phyloP scores from a whole-genome alignment of 305 asterid genomes.

The Ilex paraguariensis region DNA sequence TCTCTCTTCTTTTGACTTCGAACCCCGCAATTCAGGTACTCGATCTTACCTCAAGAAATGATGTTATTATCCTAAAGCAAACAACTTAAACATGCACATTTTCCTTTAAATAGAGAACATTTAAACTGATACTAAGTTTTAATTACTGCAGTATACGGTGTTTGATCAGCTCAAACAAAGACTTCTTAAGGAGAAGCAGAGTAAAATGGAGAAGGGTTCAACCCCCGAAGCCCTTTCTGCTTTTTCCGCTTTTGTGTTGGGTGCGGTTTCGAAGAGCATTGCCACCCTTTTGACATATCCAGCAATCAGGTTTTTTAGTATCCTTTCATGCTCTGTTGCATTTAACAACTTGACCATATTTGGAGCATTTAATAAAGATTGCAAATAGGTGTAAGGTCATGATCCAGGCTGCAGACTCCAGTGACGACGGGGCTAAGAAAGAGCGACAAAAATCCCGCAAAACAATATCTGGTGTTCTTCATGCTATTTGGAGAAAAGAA shows the following conservation, averaged over 20 bases:
- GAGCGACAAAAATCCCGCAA: conserved; percentile 21
- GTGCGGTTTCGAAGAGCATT: too few species aligned
- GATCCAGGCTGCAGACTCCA: conserved; percentile 37
- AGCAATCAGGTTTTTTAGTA: too few species aligned
- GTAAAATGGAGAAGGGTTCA: conserved; percentile 7
- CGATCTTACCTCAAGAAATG: background rate
- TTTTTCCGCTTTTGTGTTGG: too few species aligned
- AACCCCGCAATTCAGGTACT: conserved; percentile 94
- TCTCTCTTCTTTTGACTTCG: conserved; percentile 79
- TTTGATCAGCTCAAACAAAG: conserved; percentile 41
- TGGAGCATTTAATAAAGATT: conserved; percentile 1
- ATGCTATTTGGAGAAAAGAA: conserved; percentile 33
- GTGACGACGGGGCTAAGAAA: conserved; percentile 12
- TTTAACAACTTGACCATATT: too few species aligned
- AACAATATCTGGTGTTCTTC: conserved; percentile 20
- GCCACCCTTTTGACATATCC: too few species aligned
- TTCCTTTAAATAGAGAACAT: too few species aligned
- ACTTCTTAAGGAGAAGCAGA: conserved; percentile 18
- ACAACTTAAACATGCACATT: too few species aligned
- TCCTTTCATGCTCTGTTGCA: too few species aligned
- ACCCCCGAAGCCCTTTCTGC: conserved; percentile 25
- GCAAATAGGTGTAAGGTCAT: conserved; percentile 39
- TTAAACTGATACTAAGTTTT: background rate
- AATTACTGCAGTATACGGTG: conserved; percentile 34
- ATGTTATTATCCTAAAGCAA: too few species aligned